phyloP scores from a whole-genome alignment of 164 flowering plant genomes.

The Macadamia tetraphylla region DNA sequence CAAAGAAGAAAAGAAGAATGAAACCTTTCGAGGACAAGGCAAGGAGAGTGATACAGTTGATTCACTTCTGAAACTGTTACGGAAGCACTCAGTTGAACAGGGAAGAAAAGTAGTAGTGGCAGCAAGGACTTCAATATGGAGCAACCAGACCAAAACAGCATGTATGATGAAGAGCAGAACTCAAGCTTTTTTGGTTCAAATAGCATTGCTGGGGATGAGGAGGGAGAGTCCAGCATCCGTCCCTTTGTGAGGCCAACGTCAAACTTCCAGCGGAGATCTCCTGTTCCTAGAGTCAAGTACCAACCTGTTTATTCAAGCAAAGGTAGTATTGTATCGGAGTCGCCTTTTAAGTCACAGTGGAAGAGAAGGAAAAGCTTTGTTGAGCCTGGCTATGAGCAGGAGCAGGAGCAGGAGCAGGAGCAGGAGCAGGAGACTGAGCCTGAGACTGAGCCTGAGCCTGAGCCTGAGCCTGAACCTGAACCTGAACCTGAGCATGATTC shows the following conservation, averaged over 20 bases:
- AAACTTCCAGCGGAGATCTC: constrained; percentile 64
- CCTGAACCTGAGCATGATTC: constrained; percentile 18
- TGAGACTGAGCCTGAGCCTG: constrained; percentile 20
- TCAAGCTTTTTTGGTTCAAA: constrained; percentile 31
- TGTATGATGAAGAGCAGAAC: constrained; percentile 33
- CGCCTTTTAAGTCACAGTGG: constrained; percentile 18
- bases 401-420: too few species aligned
- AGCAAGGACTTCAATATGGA: constrained; percentile 31
- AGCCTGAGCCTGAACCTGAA: constrained; percentile 13
- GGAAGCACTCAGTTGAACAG: constrained; percentile 73
- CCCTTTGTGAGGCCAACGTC: constrained; percentile 51
- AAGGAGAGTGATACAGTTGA: constrained; percentile 78
- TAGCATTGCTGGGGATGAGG: constrained; percentile 27
- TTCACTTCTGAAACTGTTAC: constrained; percentile 71
- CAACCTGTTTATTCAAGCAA: constrained; percentile 40
- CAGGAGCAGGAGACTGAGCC: too few species aligned
- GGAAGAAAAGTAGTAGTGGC: constrained; percentile 37
- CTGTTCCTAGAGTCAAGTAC: constrained; percentile 57
- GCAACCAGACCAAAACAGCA: constrained; percentile 29
- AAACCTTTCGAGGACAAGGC: constrained; percentile 43
- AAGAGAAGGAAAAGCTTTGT: constrained; percentile 22
- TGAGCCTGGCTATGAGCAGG: too few species aligned
- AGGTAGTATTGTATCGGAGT: constrained; percentile 15
- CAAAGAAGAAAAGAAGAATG: constrained; percentile 66
- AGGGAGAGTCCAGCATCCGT: constrained; percentile 27